Evolutionary conservation across 768 basidiomycete genomes (phyloP).

Genomic region (Boletellus sp.): DNA sequence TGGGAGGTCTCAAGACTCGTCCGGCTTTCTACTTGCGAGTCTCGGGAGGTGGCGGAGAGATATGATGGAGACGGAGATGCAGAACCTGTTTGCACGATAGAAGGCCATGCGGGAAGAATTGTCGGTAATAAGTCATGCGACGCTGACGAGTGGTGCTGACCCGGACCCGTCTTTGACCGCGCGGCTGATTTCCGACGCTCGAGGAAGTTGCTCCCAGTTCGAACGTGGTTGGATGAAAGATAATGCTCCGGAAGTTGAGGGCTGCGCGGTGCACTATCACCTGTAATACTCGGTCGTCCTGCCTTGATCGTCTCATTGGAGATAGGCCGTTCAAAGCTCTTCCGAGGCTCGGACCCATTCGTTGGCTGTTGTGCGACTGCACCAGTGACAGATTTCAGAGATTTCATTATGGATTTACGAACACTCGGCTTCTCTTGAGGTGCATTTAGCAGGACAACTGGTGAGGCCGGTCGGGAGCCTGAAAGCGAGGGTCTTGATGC

Average conservation of each 20-base stretch:
- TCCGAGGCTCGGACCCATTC: slow-evolving; percentile 33
- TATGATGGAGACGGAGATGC: slow-evolving; percentile 29
- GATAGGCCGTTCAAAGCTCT: slow-evolving; percentile 38
- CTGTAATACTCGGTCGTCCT: slow-evolving; percentile 48
- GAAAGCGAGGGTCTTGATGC: slow-evolving; percentile 43
- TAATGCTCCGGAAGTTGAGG: slow-evolving; percentile 58
- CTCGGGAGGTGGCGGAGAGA: slow-evolving; percentile 21
- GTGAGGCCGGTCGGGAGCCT: slow-evolving; percentile 29
- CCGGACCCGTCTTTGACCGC: slow-evolving; percentile 17
- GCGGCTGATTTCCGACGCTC: slow-evolving; percentile 24
- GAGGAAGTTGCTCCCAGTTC: slow-evolving; percentile 31
- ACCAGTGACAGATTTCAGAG: slow-evolving; percentile 50
- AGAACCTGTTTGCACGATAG: slow-evolving; percentile 19
- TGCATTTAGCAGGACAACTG: slow-evolving; percentile 16
- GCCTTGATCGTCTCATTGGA: slow-evolving; percentile 35
- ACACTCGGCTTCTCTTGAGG: slow-evolving; percentile 43
- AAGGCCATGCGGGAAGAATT: slow-evolving; percentile 7
- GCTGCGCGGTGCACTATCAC: slow-evolving; percentile 52
- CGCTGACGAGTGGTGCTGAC: slow-evolving; percentile 23
- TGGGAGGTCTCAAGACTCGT: slow-evolving; percentile 62
- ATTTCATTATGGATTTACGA: slow-evolving; percentile 72
- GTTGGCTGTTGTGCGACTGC: slow-evolving; percentile 27
- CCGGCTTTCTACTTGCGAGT: slow-evolving; percentile 33
- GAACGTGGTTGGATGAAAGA: slow-evolving; percentile 30
- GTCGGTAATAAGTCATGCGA: slow-evolving; percentile 30